These are phyloP conservation scores for Penicillium sp. DNA, from an alignment of 2,329 filamentous ascomycete genomes.

Conservation along the genomic window DNA sequence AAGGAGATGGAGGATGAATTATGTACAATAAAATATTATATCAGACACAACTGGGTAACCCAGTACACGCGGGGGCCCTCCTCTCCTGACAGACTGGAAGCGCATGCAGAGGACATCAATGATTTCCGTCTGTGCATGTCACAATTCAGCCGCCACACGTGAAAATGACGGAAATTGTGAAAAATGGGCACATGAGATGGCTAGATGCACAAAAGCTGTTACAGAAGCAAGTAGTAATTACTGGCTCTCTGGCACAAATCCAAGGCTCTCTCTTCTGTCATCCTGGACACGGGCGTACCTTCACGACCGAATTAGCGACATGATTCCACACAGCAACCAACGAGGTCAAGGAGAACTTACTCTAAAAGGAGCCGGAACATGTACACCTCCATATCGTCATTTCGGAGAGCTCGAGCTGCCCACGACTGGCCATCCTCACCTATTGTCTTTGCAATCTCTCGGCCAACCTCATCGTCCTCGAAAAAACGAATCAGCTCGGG, in stretches of 20 bases:
- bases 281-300: slow-evolving; percentile 12
- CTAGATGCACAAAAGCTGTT: too few relatives aligned
- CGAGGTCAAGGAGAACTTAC: slow-evolving; percentile 2
- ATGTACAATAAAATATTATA: too few relatives aligned
- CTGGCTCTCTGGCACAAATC: neutral
- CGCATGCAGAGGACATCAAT: too few relatives aligned
- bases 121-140: too few relatives aligned
- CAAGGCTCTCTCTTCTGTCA: slow-evolving; percentile 5
- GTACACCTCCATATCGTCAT: slow-evolving; percentile 51
- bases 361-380: slow-evolving; percentile 56
- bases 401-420: slow-evolving; percentile 49
- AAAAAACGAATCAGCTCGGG: slow-evolving; percentile 48
- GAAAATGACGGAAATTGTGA: too few relatives aligned
- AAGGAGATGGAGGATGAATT: too few relatives aligned
- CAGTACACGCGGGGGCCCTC: too few relatives aligned
- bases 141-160: too few relatives aligned
- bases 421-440: slow-evolving; percentile 52
- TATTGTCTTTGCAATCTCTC: slow-evolving; percentile 45
- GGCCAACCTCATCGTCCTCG: slow-evolving; percentile 43
- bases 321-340: neutral
- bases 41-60: too few relatives aligned
- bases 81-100: too few relatives aligned
- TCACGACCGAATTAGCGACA: neutral
- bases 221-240: neutral
- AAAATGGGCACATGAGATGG: too few relatives aligned